phyloP scores from a whole-genome alignment of 2,329 filamentous ascomycete species.

The Didymosphaeria variabile region DNA sequence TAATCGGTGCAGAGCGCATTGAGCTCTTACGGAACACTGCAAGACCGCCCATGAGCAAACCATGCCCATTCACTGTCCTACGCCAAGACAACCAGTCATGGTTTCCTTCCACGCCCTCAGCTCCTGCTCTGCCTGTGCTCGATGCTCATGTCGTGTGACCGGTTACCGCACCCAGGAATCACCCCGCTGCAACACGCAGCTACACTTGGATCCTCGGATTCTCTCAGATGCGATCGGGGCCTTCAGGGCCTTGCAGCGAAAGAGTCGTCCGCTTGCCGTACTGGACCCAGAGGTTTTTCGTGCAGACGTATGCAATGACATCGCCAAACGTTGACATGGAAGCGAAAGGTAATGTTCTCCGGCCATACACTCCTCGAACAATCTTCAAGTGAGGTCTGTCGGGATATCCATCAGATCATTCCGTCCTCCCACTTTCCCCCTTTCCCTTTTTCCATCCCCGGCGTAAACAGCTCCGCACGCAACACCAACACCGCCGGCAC shows the following conservation, averaged over 20 bases:
- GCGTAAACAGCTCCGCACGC: constrained; percentile 48
- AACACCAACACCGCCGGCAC: constrained; percentile 46
- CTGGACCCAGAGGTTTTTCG: no score
- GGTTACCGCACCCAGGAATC: not conserved
- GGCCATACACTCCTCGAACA: no score
- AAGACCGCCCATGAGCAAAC: not conserved
- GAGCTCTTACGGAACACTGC: not conserved
- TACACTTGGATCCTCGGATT: not conserved
- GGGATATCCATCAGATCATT: constrained; percentile 22
- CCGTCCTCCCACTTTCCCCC: constrained; percentile 37
- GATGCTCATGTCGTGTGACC: constrained; percentile 4
- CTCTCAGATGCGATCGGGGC: not conserved
- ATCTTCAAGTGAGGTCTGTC: no score
- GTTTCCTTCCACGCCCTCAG: not conserved
- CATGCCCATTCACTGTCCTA: not conserved
- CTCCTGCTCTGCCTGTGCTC: not conserved
- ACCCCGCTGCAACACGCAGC: constrained; percentile 1
- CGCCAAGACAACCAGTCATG: not conserved
- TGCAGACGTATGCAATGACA: no score
- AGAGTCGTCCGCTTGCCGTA: no score
- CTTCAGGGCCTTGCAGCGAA: no score
- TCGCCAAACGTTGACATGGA: no score
- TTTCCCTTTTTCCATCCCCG: constrained; percentile 24
- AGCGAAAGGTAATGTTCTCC: no score
- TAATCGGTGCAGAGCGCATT: not conserved